Evolutionary conservation across 1,284 basidiomycete species (phyloP).

Genomic region (Trichosporon ovoides): DNA sequence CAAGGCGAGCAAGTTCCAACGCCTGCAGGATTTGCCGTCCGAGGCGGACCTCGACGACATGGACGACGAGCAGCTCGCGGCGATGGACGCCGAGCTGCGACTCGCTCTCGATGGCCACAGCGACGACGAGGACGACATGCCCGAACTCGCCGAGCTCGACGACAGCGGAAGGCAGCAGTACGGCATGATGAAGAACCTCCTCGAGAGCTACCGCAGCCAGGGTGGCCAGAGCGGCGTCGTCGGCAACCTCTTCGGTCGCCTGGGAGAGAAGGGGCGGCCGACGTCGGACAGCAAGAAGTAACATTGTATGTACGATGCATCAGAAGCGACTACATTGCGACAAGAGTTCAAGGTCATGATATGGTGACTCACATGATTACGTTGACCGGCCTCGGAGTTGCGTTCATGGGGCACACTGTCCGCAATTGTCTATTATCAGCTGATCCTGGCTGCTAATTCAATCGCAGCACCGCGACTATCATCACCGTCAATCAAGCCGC

Average conservation of each 20-base stretch:
- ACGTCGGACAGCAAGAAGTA: not conserved
- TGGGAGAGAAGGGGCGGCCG: conserved; percentile 40
- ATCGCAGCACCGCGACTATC: too few species aligned
- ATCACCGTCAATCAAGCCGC: too few species aligned
- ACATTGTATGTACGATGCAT: not conserved
- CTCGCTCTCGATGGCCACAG: conserved; percentile 57
- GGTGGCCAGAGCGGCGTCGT: conserved; percentile 81
- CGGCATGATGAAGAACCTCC: conserved; percentile 85
- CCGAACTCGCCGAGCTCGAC: conserved; percentile 49
- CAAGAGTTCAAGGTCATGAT: too few species aligned
- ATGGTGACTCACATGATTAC: too few species aligned
- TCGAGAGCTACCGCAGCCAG: conserved; percentile 90
- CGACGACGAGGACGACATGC: conserved; percentile 50
- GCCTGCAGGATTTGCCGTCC: conserved; percentile 33
- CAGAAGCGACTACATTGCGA: not conserved
- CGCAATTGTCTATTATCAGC: too few species aligned
- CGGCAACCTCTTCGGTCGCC: conserved; percentile 72
- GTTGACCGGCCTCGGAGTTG: too few species aligned
- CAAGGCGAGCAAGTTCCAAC: conserved; percentile 3
- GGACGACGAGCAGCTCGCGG: conserved; percentile 60
- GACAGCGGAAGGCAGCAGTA: conserved; percentile 65
- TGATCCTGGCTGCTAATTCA: too few species aligned
- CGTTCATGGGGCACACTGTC: too few species aligned
- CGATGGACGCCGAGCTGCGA: conserved; percentile 80
- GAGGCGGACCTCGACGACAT: conserved; percentile 52